Base-by-base conservation (phyloP, 306 rosid species). In the Cercis canadensis region DNA sequence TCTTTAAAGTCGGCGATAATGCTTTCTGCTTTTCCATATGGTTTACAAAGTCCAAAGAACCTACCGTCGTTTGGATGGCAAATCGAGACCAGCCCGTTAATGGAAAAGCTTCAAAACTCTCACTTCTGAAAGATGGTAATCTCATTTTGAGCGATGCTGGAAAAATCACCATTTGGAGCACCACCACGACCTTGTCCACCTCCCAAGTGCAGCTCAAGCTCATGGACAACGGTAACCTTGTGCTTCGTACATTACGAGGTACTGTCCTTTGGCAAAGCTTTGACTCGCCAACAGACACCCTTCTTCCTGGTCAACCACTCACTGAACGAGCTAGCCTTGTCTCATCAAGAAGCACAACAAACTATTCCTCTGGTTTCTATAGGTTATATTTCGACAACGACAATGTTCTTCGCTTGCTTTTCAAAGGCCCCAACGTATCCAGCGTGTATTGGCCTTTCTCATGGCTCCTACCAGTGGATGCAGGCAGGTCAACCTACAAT, bases 1-100 rank as follows among this genome's bases (percentile, higher is more conserved):
- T 87, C 73, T 67, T 72, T 11, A 52, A 51, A 3, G 84, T 87
- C 0, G 92, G 90, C 0, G 75, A 77, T 4, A 89, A 89, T 31
- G 84, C 96, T 0, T 87, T 79, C 78, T 74, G 84, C 78, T 85
- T 89, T 56, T 75, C 87, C 29, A 21, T 89, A 5, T 81, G 82
- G 80, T 77, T 81, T 76, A 68, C 72, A 0, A 75, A 62, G 7
- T 76, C 81, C 24, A 16, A 78, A 14, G 37, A 56, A 56, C 85
- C 60, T 18, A 76, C 86, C 47, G 37, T 84, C 3, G 75, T 85
- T 29, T 89, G 92, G 96, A 83, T 70, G 80, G 92, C 92, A 0
- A 87, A 87, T 24, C 76, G 92, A 0, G 84, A 85, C 69, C 17
- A 47, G 7, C 92, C 87, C 0, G 87, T 84, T 0, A 84, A 89